Evolutionary conservation across 169 alveolate species (phyloP).

Genomic region (Cryptosporidium tyzzeri): DNA sequence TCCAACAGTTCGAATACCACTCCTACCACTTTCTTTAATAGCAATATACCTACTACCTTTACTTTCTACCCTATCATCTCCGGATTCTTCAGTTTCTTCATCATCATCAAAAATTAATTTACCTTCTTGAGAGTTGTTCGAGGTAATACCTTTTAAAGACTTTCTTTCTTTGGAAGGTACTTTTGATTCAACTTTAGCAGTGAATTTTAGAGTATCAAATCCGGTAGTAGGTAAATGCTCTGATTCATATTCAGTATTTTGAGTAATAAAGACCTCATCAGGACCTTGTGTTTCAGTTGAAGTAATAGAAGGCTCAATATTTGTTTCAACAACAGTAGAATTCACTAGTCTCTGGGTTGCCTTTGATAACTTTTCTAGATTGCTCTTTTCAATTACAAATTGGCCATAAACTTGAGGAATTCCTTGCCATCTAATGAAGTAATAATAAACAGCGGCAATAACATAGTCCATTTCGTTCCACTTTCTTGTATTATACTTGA

Average conservation of each 20-base stretch:
- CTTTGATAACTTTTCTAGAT: conserved; percentile 41
- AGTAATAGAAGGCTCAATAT: conserved; percentile 1
- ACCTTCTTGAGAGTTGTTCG: background rate
- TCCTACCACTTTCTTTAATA: background rate
- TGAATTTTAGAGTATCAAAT: background rate
- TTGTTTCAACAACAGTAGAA: conserved; percentile 43
- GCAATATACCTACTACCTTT: background rate
- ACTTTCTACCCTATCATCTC: background rate
- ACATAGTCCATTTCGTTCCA: conserved; percentile 76
- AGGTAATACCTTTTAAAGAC: background rate
- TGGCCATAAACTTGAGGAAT: conserved; percentile 75
- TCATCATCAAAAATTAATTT: conserved; percentile 1
- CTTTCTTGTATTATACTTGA: conserved; percentile 68
- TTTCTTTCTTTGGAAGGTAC: background rate
- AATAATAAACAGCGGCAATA: conserved; percentile 69
- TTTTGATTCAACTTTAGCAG: background rate
- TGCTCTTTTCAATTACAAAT: conserved; percentile 40
- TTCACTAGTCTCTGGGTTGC: conserved; percentile 65
- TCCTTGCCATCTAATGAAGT: conserved; percentile 73
- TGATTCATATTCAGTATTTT: background rate
- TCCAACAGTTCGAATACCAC: background rate
- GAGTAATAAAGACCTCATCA: background rate
- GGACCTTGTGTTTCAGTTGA: conserved; percentile 25
- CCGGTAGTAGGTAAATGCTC: background rate
- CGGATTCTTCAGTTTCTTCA: background rate